A percentile compares a stretch with the other conserved stretches of the same genome.
phyloP scores from a whole-genome alignment of 805 yeast species.

The Wickerhamiella vanderwaltii region DNA sequence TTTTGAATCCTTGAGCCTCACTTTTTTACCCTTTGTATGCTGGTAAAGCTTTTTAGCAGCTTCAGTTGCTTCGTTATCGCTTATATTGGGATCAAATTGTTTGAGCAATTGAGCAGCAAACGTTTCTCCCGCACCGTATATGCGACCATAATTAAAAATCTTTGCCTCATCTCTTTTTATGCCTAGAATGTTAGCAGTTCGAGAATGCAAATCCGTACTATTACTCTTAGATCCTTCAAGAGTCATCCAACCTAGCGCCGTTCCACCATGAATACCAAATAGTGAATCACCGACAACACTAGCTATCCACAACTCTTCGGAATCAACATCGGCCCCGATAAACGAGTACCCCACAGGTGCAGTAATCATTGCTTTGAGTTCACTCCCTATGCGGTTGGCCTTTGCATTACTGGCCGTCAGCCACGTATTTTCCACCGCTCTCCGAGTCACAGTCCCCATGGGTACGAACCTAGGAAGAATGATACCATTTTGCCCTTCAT shows the following conservation, averaged over 20 bases:
- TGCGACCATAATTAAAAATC: slow-evolving; percentile 90
- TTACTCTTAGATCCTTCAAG: slow-evolving; percentile 85
- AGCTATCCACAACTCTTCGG: slow-evolving; percentile 98
- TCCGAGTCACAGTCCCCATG: slow-evolving; percentile 93
- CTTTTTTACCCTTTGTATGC: slow-evolving; percentile 64
- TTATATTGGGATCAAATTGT: slow-evolving; percentile 62
- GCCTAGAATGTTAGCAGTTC: slow-evolving; percentile 80
- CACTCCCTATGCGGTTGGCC: slow-evolving; percentile 75
- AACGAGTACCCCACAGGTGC: slow-evolving; percentile 86
- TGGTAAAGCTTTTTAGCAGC: slow-evolving; percentile 59
- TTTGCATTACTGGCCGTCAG: slow-evolving; percentile 94
- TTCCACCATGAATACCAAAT: slow-evolving; percentile 83
- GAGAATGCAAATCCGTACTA: slow-evolving; percentile 91
- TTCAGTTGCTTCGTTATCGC: slow-evolving; percentile 51
- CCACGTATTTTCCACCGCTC: slow-evolving; percentile 98
- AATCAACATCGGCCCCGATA: slow-evolving; percentile 98
- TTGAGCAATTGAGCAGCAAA: slow-evolving; percentile 77
- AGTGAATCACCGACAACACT: slow-evolving; percentile 86
- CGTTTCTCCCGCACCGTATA: slow-evolving; percentile 92
- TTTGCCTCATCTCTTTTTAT: slow-evolving; percentile 88
- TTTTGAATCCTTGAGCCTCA: slow-evolving; percentile 21
- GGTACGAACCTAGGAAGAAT: slow-evolving; percentile 75
- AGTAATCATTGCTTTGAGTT: slow-evolving; percentile 68
- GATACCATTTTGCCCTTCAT: slow-evolving; percentile 38
- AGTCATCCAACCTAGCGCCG: slow-evolving; percentile 99